phyloP scores from a whole-genome alignment of 139 green algal species.

The Coelastrella sp. region DNA sequence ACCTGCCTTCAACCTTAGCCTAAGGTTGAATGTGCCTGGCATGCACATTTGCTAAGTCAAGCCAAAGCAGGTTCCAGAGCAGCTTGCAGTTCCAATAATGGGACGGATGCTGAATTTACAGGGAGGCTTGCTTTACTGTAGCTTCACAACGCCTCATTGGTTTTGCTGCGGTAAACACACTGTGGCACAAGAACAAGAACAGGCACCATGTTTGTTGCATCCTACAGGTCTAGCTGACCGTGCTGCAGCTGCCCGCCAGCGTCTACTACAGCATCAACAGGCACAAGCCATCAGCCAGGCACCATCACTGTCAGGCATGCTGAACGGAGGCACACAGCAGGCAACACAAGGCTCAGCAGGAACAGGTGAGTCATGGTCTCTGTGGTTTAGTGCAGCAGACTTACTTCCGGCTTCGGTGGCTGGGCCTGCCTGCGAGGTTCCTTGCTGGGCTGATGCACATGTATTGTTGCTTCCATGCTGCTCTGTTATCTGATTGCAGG shows the following conservation, averaged over 20 bases:
- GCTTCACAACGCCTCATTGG: neutral
- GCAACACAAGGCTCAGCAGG: too few relatives aligned
- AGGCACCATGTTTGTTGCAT: neutral
- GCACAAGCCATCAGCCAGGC: slow-evolving; percentile 43
- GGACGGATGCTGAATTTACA: neutral
- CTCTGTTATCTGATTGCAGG: neutral
- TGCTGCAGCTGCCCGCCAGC: slow-evolving; percentile 54
- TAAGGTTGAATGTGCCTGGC: too few relatives aligned
- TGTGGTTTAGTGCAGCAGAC: neutral
- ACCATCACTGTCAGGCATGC: slow-evolving; percentile 33
- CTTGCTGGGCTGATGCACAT: neutral
- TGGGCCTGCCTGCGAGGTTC: neutral
- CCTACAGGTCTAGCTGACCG: slow-evolving; percentile 58
- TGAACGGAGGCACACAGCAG: neutral
- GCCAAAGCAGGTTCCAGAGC: too few relatives aligned
- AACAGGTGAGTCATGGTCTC: neutral
- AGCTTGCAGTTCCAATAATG: too few relatives aligned
- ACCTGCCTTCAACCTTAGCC: too few relatives aligned
- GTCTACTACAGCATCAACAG: slow-evolving; percentile 60
- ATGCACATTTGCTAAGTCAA: too few relatives aligned
- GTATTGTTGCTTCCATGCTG: too few relatives aligned
- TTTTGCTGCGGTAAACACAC: neutral
- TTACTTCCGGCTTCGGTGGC: too few relatives aligned
- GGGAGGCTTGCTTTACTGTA: neutral
- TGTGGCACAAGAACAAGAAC: neutral